These are phyloP conservation scores for Berberis thunbergii DNA, from an alignment of 164 flowering plant species.

Conservation along the genomic window DNA sequence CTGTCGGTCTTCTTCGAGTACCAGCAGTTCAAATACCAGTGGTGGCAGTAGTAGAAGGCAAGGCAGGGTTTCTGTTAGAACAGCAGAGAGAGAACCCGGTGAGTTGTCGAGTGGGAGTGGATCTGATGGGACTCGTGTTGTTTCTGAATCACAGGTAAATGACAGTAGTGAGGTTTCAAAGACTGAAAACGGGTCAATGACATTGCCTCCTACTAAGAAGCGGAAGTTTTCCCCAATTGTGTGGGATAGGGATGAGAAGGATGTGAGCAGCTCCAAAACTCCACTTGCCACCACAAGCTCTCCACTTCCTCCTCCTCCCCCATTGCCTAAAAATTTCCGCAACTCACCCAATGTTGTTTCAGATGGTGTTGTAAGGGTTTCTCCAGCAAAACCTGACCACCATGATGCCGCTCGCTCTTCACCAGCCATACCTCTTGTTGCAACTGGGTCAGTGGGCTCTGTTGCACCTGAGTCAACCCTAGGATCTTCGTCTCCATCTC, in stretches of 20 bases:
- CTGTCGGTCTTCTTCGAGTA: conserved; percentile 20
- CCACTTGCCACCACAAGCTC: conserved; percentile 13
- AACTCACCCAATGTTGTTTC: conserved; percentile 21
- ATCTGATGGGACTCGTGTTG: conserved; percentile 50
- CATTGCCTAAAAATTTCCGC: conserved; percentile 26
- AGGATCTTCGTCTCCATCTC: background rate
- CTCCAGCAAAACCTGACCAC: background rate
- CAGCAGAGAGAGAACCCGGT: conserved; percentile 72
- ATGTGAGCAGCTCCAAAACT: conserved; percentile 13
- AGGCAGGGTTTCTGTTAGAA: conserved; percentile 23
- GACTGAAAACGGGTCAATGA: background rate
- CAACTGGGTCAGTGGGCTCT: background rate
- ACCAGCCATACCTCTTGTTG: background rate
- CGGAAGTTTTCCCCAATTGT: conserved; percentile 85
- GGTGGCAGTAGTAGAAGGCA: conserved; percentile 26
- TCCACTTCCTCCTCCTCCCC: conserved; percentile 40
- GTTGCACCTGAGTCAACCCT: background rate
- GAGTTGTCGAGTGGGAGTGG: conserved; percentile 92
- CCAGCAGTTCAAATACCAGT: conserved; percentile 38
- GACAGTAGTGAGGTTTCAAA: conserved; percentile 4
- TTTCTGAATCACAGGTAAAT: conserved; percentile 28
- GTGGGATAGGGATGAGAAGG: conserved; percentile 80
- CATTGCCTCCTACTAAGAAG: conserved; percentile 32
- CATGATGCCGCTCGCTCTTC: background rate
- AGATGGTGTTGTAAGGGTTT: background rate